Evolutionary conservation across 768 basidiomycete genomes (phyloP).

Genomic region (Tylopilus felleus): DNA sequence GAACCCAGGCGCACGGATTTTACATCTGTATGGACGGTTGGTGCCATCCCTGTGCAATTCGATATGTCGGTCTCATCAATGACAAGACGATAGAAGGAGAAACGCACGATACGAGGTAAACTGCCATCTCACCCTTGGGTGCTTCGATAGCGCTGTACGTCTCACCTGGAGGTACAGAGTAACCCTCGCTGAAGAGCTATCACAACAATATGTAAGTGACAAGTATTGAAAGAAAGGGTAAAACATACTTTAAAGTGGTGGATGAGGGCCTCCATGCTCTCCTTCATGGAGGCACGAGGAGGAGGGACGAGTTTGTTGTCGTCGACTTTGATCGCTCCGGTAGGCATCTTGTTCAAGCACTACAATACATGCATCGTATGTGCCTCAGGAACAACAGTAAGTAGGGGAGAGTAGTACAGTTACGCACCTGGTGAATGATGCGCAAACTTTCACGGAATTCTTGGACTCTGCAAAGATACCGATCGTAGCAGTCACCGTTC

Average conservation of each 20-base stretch:
- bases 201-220: background rate
- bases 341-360: slow-evolving; percentile 96
- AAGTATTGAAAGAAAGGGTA: background rate
- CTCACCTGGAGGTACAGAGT: slow-evolving; percentile 92
- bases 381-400: background rate
- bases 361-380: slow-evolving; percentile 31
- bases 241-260: slow-evolving; percentile 89
- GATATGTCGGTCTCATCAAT: background rate
- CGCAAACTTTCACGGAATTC: slow-evolving; percentile 94
- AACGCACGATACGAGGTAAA: slow-evolving; percentile 91
- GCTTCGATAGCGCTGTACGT: slow-evolving; percentile 98
- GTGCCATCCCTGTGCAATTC: slow-evolving; percentile 68
- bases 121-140: slow-evolving; percentile 98
- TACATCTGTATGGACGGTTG: slow-evolving; percentile 95
- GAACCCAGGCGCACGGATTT: slow-evolving; percentile 95
- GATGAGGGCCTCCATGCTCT: slow-evolving; percentile 96
- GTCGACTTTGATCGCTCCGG: slow-evolving; percentile 89
- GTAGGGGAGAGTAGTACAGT: background rate
- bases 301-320: slow-evolving; percentile 98
- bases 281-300: slow-evolving; percentile 97
- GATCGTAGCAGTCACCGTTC: slow-evolving; percentile 97
- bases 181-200: slow-evolving; percentile 94
- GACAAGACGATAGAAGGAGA: background rate
- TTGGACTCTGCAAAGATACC: slow-evolving; percentile 95
- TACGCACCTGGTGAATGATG: slow-evolving; percentile 73